Base-by-base conservation (phyloP, 257 asterid genomes). In the Primulina eburnea region DNA sequence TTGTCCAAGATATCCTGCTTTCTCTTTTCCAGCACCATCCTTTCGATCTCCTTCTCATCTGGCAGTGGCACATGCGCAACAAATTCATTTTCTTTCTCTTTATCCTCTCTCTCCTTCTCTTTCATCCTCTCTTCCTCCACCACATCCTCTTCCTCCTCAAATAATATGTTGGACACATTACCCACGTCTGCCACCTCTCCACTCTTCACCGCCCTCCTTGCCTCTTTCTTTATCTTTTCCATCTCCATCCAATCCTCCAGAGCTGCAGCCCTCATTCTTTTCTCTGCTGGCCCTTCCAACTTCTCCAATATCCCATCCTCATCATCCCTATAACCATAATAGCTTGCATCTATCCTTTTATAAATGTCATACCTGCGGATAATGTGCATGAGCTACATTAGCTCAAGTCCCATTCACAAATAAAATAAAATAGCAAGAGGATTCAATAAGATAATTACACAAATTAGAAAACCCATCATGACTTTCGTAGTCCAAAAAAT, bases 111-210 rank as follows among this genome's bases (percentile, higher is more conserved):
- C 82, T 92, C 97, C 83, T 70, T 78, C 79, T 86, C 88, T 53
- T 29, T 63, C 76, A 71, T 81, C 78, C 92, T 82, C 80, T 90
- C 97, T 82, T 92, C 98, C 82, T 84, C 97, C 37, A 90, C 83
- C 53, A 88, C 95, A 69, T 90, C 98, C 82, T 93, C 97, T 73
- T 86, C 98, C 88, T 85, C 98, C 81, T 88, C 95, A 8, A 82
- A 89, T 65, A 93, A 81, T 60, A 88, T 90, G 83, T 86, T 86
- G 7, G 96, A 86, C 33, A 81, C 87, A 71, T 70, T 71, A 69
- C 97, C 98, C 59, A 83, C 92, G 75, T 84, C 98, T 20, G 79
- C 97, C 69, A 87, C 95, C 85, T 87, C 98, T 37, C 97, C 97
- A 55, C 98, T 90, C 84, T 79, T 92, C 60, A 92, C 98, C 24